These are phyloP conservation scores for Glutinoglossum americanum DNA, from an alignment of 495 filamentous ascomycete genomes.

Conservation along the genomic window DNA sequence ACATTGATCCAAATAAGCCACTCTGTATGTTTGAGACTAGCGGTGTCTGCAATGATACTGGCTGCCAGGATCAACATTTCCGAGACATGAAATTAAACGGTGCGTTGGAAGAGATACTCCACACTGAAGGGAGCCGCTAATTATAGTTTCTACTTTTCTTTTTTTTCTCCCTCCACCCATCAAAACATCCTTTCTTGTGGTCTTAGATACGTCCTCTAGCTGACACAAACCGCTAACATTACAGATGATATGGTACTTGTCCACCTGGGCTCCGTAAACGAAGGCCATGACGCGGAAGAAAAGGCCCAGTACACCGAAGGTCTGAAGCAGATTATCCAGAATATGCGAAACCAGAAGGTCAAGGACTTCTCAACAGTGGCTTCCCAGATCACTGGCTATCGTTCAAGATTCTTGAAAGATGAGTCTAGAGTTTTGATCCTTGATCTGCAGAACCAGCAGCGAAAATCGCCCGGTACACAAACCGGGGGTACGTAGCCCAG, in stretches of 20 bases:
- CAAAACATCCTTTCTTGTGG: slow-evolving; percentile 5
- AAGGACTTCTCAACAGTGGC: slow-evolving; percentile 69
- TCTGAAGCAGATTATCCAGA: slow-evolving; percentile 50
- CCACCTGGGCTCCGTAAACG: slow-evolving; percentile 51
- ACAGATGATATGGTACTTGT: slow-evolving; percentile 75
- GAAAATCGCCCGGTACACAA: background rate
- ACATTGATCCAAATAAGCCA: slow-evolving; percentile 48
- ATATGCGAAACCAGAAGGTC: slow-evolving; percentile 49
- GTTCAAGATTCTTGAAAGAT: slow-evolving; percentile 43
- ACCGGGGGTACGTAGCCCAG: background rate
- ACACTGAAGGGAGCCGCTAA: background rate
- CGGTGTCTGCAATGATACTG: slow-evolving; percentile 53
- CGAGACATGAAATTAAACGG: slow-evolving; percentile 52
- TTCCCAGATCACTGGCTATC: slow-evolving; percentile 60
- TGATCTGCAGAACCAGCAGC: background rate
- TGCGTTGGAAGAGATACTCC: slow-evolving; percentile 25
- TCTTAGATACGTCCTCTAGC: slow-evolving; percentile 1
- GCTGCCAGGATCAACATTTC: slow-evolving; percentile 62
- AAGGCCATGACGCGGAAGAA: slow-evolving; percentile 48
- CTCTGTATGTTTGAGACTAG: slow-evolving; percentile 55
- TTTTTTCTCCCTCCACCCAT: background rate
- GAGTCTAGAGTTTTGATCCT: slow-evolving; percentile 18
- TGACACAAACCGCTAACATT: slow-evolving; percentile 19
- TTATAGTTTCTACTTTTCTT: background rate
- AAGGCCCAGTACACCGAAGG: slow-evolving; percentile 52